Evolutionary conservation across 371 early-diverging fungal species (phyloP).

Genomic region (Rhizopus arrhizus): DNA sequence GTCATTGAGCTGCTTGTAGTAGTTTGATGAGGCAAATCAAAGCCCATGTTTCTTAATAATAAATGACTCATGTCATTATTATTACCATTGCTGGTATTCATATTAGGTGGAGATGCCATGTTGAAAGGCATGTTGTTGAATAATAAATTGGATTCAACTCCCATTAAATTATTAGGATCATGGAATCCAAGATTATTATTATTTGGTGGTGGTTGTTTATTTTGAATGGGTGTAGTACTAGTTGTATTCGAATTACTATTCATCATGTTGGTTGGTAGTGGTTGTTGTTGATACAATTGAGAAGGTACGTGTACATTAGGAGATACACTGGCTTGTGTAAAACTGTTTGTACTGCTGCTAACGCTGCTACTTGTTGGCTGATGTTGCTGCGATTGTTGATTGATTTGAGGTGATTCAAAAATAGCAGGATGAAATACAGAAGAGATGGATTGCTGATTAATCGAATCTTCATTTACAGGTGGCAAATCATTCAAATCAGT

Average conservation of each 20-base stretch:
- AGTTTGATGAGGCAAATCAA: slow-evolving; percentile 16
- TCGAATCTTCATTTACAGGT: slow-evolving; percentile 38
- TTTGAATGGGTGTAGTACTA: slow-evolving; percentile 13
- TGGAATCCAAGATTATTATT: slow-evolving; percentile 14
- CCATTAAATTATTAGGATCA: slow-evolving; percentile 19
- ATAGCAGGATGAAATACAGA: slow-evolving; percentile 30
- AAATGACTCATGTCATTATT: slow-evolving; percentile 31
- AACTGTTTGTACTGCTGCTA: slow-evolving; percentile 9
- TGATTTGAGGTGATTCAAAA: slow-evolving; percentile 32
- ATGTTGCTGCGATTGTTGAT: slow-evolving; percentile 30
- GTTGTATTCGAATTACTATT: not conserved
- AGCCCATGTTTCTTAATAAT: slow-evolving; percentile 35
- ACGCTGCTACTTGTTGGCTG: slow-evolving; percentile 35
- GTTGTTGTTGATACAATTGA: slow-evolving; percentile 25
- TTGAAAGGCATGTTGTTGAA: slow-evolving; percentile 31
- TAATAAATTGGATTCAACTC: slow-evolving; percentile 31
- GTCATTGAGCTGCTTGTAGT: not conserved
- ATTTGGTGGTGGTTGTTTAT: slow-evolving; percentile 15
- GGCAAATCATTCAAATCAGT: slow-evolving; percentile 40
- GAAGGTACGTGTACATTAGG: slow-evolving; percentile 24
- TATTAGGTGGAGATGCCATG: slow-evolving; percentile 8
- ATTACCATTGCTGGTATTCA: slow-evolving; percentile 5
- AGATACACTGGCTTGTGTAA: slow-evolving; percentile 17
- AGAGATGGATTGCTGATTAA: slow-evolving; percentile 48
- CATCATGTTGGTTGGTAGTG: slow-evolving; percentile 20